Evolutionary conservation across 306 rosid genomes (phyloP), one percentile per base, ranked within the genome.

Genomic region (Citrullus colocynthis): DNA sequence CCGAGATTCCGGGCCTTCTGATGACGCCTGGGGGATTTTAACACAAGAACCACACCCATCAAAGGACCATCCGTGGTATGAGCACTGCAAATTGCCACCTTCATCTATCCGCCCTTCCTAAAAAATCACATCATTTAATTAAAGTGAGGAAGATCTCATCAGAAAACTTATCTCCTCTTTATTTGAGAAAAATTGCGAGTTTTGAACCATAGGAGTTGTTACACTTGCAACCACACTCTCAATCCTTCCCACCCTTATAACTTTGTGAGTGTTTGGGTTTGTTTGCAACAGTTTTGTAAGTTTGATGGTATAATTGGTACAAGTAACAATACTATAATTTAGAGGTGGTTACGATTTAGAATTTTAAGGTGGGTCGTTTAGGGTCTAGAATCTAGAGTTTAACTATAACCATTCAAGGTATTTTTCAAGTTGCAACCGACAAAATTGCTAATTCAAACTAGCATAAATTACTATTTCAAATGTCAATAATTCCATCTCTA

Each of bases 41-140:
- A 77, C 88, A 85, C 98, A 95, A 3, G 96, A 84, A 83, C 98
- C 98, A 85, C 95, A 76, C 6, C 97, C 90, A 78, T 88, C 90
- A 80, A 95, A 95, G 78, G 96, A 90, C 98, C 98, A 95, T 6
- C 98, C 98, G 80, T 95, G 98, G 83, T 92, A 95, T 39, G 98
- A 95, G 82, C 98, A 95, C 86, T 92, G 98, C 86, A 95, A 90
- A 79, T 92, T 88, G 21, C 98, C 98, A 2, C 76, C 88, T 80
- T 92, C 98, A 88, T 95, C 98, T 34, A 95, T 90, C 81, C 98
- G 81, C 42, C 98, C 98, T 81, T 95, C 98, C 98, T 95, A 78
- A 85, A 76, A 78, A 84, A 67, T 76, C 78, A 75, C 72, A 74
- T 28, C 54, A 79, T 28, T 5, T 15, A 7, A 28, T 48, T 45